Evolutionary conservation across 1,284 basidiomycete genomes (phyloP), one percentile per base, ranked within the genome.

Genomic region (Kwoniella shivajii): DNA sequence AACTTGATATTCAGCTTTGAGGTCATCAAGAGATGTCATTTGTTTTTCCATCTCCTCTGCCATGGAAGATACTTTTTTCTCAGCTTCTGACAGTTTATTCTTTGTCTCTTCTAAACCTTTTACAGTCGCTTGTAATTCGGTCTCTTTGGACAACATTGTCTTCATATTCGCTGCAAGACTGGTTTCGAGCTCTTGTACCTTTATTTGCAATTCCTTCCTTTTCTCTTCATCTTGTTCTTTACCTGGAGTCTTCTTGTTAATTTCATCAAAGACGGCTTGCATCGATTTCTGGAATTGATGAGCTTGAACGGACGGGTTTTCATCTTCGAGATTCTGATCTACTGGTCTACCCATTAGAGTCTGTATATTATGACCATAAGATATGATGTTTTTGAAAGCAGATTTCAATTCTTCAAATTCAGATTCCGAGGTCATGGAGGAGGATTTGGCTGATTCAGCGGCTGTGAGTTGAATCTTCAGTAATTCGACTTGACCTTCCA

Each of bases 401-500:
- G 6, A 2, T 26, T 33, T 47, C 26, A 30, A 22, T 30, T 47
- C 45, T 30, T 47, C 31, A 18, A 3, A 16, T 11, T 36, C 18
- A 20, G 13, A 18, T 4, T 20, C n/a, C n/a, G n/a, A n/a, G n/a
- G n/a, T n/a, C n/a, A n/a, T 14, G 7, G 45, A 36, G 4, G 33
- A 33, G 22, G 18, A 6, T 10, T 10, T 30, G 26, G 30, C 30
- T 20, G 45, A 34, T 36, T 47, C 7, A 1, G 45, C 31, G 16
- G 45, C 45, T 6, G 26, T 30, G 6, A 47, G 31, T 14, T 36
- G 14, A 6, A 47, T 33, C n/a, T 26, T 47, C 16, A 47, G 16
- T 16, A 26, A 47, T 36, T 47, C 45, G 6, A 47, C 45, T 34
- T 47, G 31, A 47, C 45, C 45, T 36, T 47, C 18, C 16, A 47